Percentiles rank a stretch among this genome's conserved stretches.
Evolutionary conservation across 2,329 filamentous ascomycete species (phyloP).

Genomic region (Fusarium mangiferae): DNA sequence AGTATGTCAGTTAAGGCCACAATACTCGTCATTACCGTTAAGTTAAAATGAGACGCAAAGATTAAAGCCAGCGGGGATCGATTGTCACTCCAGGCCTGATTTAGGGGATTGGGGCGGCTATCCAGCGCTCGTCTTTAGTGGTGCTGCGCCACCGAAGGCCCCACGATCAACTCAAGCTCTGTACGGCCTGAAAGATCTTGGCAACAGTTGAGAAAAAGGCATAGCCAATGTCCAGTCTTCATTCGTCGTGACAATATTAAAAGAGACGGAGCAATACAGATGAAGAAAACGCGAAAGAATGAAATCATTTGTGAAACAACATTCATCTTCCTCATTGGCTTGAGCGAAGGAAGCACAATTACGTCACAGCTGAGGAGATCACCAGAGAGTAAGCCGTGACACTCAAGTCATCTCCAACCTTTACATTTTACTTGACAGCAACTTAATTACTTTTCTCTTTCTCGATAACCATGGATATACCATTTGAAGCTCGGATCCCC

Average conservation of each 20-base stretch:
- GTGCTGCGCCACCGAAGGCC: not conserved
- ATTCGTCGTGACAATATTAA: not conserved
- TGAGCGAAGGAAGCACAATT: not conserved
- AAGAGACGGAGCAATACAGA: accelerated
- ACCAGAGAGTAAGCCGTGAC: not conserved
- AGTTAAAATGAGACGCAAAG: too few relatives aligned
- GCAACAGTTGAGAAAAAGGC: too few relatives aligned
- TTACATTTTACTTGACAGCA: not conserved
- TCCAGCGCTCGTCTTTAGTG: not conserved
- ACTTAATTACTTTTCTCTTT: not conserved
- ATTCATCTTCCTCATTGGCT: not conserved
- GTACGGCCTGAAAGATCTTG: not conserved
- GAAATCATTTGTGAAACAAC: not conserved
- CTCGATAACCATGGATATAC: not conserved
- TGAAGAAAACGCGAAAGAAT: accelerated
- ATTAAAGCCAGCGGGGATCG: not conserved
- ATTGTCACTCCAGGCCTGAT: not conserved
- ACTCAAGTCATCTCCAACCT: not conserved
- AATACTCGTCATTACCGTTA: accelerated
- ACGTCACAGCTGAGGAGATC: not conserved
- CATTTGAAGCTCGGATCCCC: constrained; percentile 5
- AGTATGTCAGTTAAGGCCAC: not conserved
- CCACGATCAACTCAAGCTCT: not conserved
- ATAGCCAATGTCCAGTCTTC: too few relatives aligned
- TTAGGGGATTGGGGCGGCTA: not conserved